Conservation (phyloP, 1,284 basidiomycete species). For the Apiotrichum veenhuisii region DNA sequence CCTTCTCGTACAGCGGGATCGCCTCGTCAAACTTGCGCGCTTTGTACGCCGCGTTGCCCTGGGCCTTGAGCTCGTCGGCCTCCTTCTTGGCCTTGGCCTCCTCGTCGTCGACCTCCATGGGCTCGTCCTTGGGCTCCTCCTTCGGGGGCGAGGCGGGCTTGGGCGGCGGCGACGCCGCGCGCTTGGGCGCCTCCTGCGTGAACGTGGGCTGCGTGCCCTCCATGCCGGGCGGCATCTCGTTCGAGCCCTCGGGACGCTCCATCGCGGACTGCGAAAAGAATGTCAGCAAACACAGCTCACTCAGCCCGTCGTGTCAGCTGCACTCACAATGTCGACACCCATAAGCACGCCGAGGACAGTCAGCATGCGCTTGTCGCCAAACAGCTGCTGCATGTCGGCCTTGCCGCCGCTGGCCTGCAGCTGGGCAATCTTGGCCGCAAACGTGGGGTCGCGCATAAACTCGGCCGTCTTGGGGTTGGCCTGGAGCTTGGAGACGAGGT, state of each 20-base stretch:
- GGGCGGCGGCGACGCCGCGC: constrained; percentile 40
- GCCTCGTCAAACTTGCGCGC: constrained; percentile 73
- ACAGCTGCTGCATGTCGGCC: constrained; percentile 47
- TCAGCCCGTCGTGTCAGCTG: no score
- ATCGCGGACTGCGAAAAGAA: constrained; percentile 54
- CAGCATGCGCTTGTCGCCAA: constrained; percentile 87
- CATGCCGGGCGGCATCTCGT: constrained; percentile 67
- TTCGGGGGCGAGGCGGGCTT: constrained; percentile 43
- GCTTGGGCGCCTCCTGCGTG: constrained; percentile 1
- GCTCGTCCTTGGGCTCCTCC: constrained; percentile 53
- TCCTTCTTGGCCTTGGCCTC: constrained; percentile 64
- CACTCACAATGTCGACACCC: constrained; percentile 76
- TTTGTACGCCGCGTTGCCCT: constrained; percentile 81
- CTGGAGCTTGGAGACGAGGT: constrained; percentile 75
- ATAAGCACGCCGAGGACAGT: constrained; percentile 83
- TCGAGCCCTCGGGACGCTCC: constrained; percentile 76
- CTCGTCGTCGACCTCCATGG: constrained; percentile 67
- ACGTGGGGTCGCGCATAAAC: constrained; percentile 75
- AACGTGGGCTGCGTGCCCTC: constrained; percentile 8
- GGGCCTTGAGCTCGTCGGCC: constrained; percentile 71
- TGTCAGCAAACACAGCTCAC: neutral
- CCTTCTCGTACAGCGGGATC: constrained; percentile 68
- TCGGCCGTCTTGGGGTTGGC: constrained; percentile 79
- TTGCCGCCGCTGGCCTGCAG: constrained; percentile 49
- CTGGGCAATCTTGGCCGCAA: constrained; percentile 59